Evolutionary conservation across 768 basidiomycete species (phyloP).

Genomic region (Cystofilobasidium ferigula): DNA sequence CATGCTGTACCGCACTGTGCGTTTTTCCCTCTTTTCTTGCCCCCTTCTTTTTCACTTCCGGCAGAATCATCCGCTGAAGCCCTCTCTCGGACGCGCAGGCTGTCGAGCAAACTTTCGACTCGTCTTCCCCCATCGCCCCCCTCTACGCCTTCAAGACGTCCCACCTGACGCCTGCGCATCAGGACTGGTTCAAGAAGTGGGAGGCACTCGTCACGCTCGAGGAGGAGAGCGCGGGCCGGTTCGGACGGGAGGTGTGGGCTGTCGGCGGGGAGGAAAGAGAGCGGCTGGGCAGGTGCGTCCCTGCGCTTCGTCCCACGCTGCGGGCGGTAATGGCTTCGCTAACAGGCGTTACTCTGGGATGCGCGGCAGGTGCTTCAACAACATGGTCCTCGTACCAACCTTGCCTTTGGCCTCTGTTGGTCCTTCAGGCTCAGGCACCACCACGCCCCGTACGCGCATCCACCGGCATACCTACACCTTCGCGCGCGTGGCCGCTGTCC

Average conservation of each 20-base stretch:
- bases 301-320: no score
- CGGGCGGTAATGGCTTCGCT: no score
- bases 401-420: no score
- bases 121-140: slow-evolving; percentile 43
- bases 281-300: slow-evolving; percentile 51
- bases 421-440: slow-evolving; percentile 29
- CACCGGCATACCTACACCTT: slow-evolving; percentile 74
- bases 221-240: slow-evolving; percentile 72
- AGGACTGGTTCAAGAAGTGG: slow-evolving; percentile 80
- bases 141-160: slow-evolving; percentile 67
- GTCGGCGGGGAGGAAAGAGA: slow-evolving; percentile 71
- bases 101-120: slow-evolving; percentile 54
- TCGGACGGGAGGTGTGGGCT: slow-evolving; percentile 88
- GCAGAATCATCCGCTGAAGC: no score
- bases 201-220: slow-evolving; percentile 72
- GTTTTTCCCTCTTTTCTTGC: slow-evolving; percentile 20
- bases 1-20: slow-evolving; percentile 83
- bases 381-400: slow-evolving; percentile 65
- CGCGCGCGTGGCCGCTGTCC: no score
- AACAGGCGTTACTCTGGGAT: no score
- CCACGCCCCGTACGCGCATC: slow-evolving; percentile 51
- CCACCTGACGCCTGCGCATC: slow-evolving; percentile 59
- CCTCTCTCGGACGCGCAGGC: slow-evolving; percentile 43
- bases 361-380: slow-evolving; percentile 54
- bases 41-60: neutral